Conservation (phyloP, 2,329 filamentous ascomycete species). For the Trichophyton rubrum region DNA sequence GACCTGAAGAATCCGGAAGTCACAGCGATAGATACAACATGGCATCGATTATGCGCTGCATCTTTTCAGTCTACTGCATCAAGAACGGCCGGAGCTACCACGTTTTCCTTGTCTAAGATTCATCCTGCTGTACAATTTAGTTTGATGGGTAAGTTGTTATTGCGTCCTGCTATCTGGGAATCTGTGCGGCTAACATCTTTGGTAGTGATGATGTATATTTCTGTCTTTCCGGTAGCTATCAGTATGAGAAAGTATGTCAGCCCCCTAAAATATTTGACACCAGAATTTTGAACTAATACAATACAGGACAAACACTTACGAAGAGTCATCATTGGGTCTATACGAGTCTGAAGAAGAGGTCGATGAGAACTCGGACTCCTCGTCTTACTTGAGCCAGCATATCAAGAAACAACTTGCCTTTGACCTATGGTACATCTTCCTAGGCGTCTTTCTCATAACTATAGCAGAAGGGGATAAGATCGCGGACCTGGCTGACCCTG, state of each 20-base stretch:
- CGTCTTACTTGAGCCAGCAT: constrained; percentile 41
- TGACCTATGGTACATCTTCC: constrained; percentile 52
- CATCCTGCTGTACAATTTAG: constrained; percentile 44
- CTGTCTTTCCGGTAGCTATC: constrained; percentile 88
- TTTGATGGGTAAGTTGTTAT: constrained; percentile 37
- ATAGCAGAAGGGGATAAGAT: constrained; percentile 39
- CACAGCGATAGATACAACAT: constrained; percentile 8
- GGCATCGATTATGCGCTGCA: constrained; percentile 18
- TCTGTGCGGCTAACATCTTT: constrained; percentile 18
- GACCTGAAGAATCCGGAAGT: constrained; percentile 43
- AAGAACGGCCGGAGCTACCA: constrained; percentile 39
- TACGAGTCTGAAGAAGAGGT: constrained; percentile 26
- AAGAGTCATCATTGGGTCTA: constrained; percentile 51
- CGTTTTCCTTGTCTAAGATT: constrained; percentile 40
- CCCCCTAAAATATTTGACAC: neutral
- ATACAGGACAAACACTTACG: constrained; percentile 48
- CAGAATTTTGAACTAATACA: neutral
- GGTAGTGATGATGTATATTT: constrained; percentile 98
- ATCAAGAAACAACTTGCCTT: constrained; percentile 52
- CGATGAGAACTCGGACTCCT: constrained; percentile 17
- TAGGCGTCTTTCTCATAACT: constrained; percentile 39
- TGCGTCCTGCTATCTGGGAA: neutral
- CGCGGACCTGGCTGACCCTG: constrained; percentile 17
- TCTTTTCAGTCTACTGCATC: constrained; percentile 45
- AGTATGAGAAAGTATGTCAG: constrained; percentile 51